Conservation (phyloP, 2,329 filamentous ascomycete species). For the Herpotrichia juniperi region DNA sequence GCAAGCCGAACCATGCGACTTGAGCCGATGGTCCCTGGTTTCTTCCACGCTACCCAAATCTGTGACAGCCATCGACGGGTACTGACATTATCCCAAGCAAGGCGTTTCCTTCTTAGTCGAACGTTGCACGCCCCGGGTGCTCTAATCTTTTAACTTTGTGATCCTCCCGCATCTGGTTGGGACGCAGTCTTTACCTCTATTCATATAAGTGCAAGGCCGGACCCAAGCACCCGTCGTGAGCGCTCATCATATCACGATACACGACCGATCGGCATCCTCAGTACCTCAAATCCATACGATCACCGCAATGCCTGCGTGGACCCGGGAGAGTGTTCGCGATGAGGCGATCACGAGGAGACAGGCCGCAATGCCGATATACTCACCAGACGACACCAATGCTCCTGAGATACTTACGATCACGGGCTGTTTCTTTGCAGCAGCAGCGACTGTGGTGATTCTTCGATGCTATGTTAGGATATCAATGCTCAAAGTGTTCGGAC, state of each 20-base stretch:
- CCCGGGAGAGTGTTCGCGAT: background rate
- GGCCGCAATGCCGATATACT: constrained; percentile 23
- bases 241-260: constrained; percentile 6
- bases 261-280: constrained; percentile 6
- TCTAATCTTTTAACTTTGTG: constrained; percentile 9
- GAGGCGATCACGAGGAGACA: constrained; percentile 19
- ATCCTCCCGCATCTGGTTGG: constrained; percentile 8
- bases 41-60: constrained; percentile 13
- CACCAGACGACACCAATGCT: constrained; percentile 32
- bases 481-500: constrained; percentile 56
- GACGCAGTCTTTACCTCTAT: constrained; percentile 2
- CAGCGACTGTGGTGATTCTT: constrained; percentile 48
- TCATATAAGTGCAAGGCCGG: constrained; percentile 11
- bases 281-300: background rate
- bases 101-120: background rate
- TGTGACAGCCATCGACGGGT: constrained; percentile 16
- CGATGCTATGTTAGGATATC: constrained; percentile 54
- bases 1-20: background rate
- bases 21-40: constrained; percentile 7
- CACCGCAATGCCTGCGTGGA: constrained; percentile 17
- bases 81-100: constrained; percentile 11
- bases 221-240: constrained; percentile 1
- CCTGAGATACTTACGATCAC: constrained; percentile 50
- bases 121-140: constrained; percentile 1
- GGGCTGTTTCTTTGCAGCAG: constrained; percentile 45